A percentile compares a stretch with the other conserved stretches of the same genome.
Evolutionary conservation across 2,329 filamentous ascomycete genomes (phyloP).

Genomic region (Kalmusia sp.): DNA sequence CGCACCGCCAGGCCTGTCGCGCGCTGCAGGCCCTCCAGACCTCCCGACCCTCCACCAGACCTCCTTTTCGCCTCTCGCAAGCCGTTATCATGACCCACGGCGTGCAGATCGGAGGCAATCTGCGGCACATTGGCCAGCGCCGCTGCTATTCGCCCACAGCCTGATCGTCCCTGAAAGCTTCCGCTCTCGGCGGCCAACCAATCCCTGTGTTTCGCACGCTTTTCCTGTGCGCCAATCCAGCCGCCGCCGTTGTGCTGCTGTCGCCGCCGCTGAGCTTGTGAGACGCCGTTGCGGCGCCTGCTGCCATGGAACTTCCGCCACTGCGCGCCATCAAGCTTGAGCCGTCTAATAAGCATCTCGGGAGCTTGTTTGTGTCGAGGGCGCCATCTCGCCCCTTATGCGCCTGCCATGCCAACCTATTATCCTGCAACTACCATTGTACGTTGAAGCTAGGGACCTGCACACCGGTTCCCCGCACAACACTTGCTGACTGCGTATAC

Average conservation of each 20-base stretch:
- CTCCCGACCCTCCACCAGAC: conserved; percentile 15
- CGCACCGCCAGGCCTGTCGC: neutral
- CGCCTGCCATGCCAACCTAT: no score
- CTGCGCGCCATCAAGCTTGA: neutral
- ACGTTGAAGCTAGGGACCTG: no score
- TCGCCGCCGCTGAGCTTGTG: conserved; percentile 6
- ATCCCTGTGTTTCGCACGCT: conserved; percentile 19
- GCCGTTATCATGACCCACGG: neutral
- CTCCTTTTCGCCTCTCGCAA: conserved; percentile 1
- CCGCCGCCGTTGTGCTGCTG: conserved; percentile 18
- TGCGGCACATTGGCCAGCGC: conserved; percentile 14
- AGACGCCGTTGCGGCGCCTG: conserved; percentile 4
- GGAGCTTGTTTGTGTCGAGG: no score
- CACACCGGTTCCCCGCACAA: no score
- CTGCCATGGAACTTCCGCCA: no score
- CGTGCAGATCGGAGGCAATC: conserved; percentile 22
- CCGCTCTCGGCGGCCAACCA: conserved; percentile 22
- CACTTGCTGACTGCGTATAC: no score
- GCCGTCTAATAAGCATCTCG: neutral
- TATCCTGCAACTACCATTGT: no score
- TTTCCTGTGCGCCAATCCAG: conserved; percentile 19
- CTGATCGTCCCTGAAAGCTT: conserved; percentile 14
- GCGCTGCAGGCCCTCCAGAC: conserved; percentile 2
- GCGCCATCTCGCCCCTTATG: no score
- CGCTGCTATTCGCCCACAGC: conserved; percentile 27